Evolutionary conservation across 176 grass and related monocot species (phyloP).

Genomic region (Aegilops speltoides): DNA sequence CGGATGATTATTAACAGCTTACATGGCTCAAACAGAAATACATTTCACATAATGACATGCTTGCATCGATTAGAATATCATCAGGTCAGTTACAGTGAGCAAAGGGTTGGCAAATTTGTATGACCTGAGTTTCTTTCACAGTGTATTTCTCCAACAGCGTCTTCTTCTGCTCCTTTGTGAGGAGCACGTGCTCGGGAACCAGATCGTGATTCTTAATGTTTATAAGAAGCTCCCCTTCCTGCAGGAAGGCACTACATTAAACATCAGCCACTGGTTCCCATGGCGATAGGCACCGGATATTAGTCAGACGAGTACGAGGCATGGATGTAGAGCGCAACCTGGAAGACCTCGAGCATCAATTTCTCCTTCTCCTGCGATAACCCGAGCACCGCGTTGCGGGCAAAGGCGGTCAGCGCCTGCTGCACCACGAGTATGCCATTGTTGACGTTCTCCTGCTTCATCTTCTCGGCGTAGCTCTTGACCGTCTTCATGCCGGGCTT

Average conservation of each 20-base stretch:
- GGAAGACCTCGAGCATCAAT: constrained; percentile 69
- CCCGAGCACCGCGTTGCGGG: constrained; percentile 50
- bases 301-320: background rate
- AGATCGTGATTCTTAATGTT: constrained; percentile 86
- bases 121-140: constrained; percentile 76
- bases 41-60: background rate
- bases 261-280: background rate
- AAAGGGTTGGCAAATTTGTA: background rate
- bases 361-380: constrained; percentile 53
- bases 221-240: constrained; percentile 88
- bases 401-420: constrained; percentile 70
- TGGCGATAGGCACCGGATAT: background rate
- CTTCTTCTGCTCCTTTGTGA: constrained; percentile 66
- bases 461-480: constrained; percentile 75
- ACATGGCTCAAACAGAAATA: background rate
- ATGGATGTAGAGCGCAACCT: constrained; percentile 35
- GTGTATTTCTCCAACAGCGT: constrained; percentile 71
- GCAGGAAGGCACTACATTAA: background rate
- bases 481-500: constrained; percentile 79
- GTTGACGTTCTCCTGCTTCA: constrained; percentile 69
- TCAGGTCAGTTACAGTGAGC: background rate
- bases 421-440: constrained; percentile 72
- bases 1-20: background rate
- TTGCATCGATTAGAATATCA: background rate
- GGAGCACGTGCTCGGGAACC: constrained; percentile 70